Base-by-base conservation (phyloP, 1,284 basidiomycete genomes). In the Cystobasidium slooffiae region DNA sequence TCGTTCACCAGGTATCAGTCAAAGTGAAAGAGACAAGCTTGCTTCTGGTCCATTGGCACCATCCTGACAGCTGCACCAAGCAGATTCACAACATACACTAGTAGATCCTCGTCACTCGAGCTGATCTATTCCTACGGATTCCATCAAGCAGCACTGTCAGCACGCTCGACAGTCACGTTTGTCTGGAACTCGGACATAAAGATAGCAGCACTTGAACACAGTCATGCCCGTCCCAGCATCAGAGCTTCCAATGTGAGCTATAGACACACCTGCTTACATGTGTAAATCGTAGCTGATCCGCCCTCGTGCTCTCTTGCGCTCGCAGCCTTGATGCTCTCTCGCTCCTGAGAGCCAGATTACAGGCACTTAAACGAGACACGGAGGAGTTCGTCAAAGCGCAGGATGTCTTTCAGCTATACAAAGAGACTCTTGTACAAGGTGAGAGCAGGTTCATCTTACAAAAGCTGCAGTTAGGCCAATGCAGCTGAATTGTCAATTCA, bases 381-480 rank as follows among this genome's bases (percentile, higher is more conserved):
- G 80, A 80, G 44, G 83, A 84, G 74, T 84, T 83, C 79, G 82
- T 84, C 64, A 78, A 81, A 39, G 80, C 83, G 2, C 90, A 92
- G 77, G 96, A 96, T 85, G 96, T 99, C 72, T 91, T 97, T 83
- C 87, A 88, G 58, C 89, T 98, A 77, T 98, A 98, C 86, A 92
- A 94, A 79, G 88, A 90, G 7, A 92, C 97, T 76, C 91, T 98
- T 77, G 95, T 96, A 82, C 94, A 98, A 87, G 91, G 94, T 93
- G 61, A 70, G 82, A 9, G 4, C 53, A 20, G 47, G 6, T 51
- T 51, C 47, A 51, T 16, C 47, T 16, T n/a, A 20, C 12, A 14
- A 14, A 4, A 53, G 7, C 6, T 52, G 12, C 46, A 31, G 44
- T 31, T 24, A 24, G 10, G 16, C 22, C 14, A 31, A 31, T 6